A percentile compares a stretch with the other conserved stretches of the same genome.
These are phyloP conservation scores for Agastache rugosa DNA, from an alignment of 257 asterid species.

Conservation along the genomic window DNA sequence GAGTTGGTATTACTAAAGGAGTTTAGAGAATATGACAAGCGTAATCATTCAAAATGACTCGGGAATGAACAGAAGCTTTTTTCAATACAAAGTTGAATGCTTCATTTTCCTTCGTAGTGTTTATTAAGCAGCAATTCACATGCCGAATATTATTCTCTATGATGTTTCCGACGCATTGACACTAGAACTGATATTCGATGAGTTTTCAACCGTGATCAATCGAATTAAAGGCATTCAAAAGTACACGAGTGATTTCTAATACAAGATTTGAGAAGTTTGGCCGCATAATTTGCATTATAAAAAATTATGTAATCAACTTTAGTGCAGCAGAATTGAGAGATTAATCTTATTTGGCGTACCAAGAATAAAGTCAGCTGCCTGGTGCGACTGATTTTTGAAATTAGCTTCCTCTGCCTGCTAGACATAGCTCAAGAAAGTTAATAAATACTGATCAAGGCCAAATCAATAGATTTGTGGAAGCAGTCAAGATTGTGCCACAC, in stretches of 20 bases:
- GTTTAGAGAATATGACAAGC: constrained; percentile 6
- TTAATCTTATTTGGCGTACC: constrained; percentile 50
- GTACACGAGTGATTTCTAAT: neutral
- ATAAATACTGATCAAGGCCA: constrained; percentile 27
- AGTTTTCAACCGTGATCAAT: constrained; percentile 9
- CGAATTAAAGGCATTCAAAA: neutral
- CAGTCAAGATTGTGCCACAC: constrained; percentile 42
- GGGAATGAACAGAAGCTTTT: neutral
- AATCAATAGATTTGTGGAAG: constrained; percentile 22
- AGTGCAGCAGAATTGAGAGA: constrained; percentile 17
- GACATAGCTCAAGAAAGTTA: constrained; percentile 23
- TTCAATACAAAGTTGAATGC: neutral
- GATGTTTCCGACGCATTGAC: constrained; percentile 1
- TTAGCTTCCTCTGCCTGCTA: constrained; percentile 65
- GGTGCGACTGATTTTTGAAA: constrained; percentile 88
- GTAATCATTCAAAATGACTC: constrained; percentile 30
- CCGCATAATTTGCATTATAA: constrained; percentile 14
- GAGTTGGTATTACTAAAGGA: neutral
- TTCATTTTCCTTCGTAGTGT: neutral
- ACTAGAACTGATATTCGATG: neutral
- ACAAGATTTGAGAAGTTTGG: constrained; percentile 20
- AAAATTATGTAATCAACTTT: neutral
- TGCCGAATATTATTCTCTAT: neutral
- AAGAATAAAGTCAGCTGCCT: constrained; percentile 86
- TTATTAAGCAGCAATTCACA: constrained; percentile 13